These are phyloP conservation scores for Kwoniella shandongensis DNA, from an alignment of 768 basidiomycete genomes.

Conservation along the genomic window DNA sequence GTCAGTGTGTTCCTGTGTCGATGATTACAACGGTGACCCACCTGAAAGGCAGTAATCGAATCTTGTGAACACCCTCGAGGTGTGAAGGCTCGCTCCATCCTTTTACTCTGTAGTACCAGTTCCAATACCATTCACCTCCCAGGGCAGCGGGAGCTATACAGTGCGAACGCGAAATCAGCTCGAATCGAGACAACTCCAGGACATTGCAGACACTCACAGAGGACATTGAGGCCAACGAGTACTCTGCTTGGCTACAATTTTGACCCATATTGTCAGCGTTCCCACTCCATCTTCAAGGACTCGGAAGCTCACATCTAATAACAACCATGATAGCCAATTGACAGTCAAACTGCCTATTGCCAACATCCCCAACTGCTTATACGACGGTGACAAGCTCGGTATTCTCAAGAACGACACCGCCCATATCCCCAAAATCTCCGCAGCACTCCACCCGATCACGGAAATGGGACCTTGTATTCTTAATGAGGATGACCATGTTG, in stretches of 20 bases:
- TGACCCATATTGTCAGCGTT: conserved; percentile 4
- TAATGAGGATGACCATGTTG: conserved; percentile 59
- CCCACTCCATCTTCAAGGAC: conserved; percentile 3
- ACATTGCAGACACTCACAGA: conserved; percentile 50
- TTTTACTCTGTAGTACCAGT: conserved; percentile 14
- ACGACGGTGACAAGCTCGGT: conserved; percentile 52
- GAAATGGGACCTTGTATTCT: conserved; percentile 30
- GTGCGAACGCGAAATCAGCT: conserved; percentile 4
- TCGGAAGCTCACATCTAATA: conserved; percentile 29
- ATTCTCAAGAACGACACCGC: conserved; percentile 52
- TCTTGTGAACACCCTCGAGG: conserved; percentile 75
- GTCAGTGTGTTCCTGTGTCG: not conserved
- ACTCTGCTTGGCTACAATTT: conserved; percentile 26
- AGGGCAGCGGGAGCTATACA: conserved; percentile 30
- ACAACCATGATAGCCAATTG: conserved; percentile 51
- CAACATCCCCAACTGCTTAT: conserved; percentile 33
- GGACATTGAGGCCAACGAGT: conserved; percentile 29
- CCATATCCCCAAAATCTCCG: conserved; percentile 48
- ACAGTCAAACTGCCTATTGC: conserved; percentile 30
- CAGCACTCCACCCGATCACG: conserved; percentile 38
- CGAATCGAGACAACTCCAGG: conserved; percentile 9
- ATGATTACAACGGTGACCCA: conserved; percentile 19
- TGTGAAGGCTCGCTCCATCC: conserved; percentile 48
- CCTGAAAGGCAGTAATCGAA: conserved; percentile 86
- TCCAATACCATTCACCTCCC: conserved; percentile 33